phyloP scores from a whole-genome alignment of 768 basidiomycete genomes.

The Tricholoma flavovirens region DNA sequence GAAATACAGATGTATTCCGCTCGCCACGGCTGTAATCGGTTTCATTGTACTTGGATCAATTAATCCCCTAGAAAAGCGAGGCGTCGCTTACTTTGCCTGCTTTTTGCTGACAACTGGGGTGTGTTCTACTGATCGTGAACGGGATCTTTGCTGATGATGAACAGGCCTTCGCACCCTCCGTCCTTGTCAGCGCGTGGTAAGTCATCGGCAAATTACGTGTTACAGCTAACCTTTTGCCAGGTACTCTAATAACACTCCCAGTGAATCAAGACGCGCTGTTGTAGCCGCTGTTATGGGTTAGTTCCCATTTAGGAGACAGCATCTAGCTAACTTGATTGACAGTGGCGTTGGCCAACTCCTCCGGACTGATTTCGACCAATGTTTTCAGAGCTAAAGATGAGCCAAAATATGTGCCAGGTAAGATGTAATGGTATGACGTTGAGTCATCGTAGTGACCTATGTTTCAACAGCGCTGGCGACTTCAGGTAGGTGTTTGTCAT shows the following conservation, averaged over 20 bases:
- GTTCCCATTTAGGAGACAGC: constrained; percentile 4
- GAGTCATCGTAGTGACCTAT: not conserved
- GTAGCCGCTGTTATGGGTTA: constrained; percentile 47
- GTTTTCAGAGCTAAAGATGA: constrained; percentile 47
- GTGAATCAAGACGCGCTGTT: constrained; percentile 42
- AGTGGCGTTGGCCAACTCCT: constrained; percentile 45
- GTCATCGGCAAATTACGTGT: not conserved
- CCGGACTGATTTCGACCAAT: constrained; percentile 47
- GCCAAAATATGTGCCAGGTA: constrained; percentile 43
- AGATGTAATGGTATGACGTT: not conserved
- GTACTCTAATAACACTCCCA: constrained; percentile 46
- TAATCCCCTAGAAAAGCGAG: constrained; percentile 31
- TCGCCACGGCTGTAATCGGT: constrained; percentile 32
- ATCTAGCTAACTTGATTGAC: not conserved
- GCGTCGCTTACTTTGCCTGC: constrained; percentile 48
- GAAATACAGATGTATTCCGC: constrained; percentile 32
- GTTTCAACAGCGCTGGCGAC: constrained; percentile 33
- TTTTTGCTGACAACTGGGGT: constrained; percentile 49
- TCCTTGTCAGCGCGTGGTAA: constrained; percentile 39
- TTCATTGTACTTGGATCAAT: constrained; percentile 44
- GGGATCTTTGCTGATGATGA: not conserved
- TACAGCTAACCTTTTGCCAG: constrained; percentile 12
- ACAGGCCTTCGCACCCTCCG: constrained; percentile 43
- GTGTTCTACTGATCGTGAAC: constrained; percentile 9
- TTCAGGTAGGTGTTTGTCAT: constrained; percentile 27